A percentile compares a stretch with the other conserved stretches of the same genome.
These are phyloP conservation scores for Apiosordaria backusii DNA, from an alignment of 495 filamentous ascomycete species.

Conservation along the genomic window DNA sequence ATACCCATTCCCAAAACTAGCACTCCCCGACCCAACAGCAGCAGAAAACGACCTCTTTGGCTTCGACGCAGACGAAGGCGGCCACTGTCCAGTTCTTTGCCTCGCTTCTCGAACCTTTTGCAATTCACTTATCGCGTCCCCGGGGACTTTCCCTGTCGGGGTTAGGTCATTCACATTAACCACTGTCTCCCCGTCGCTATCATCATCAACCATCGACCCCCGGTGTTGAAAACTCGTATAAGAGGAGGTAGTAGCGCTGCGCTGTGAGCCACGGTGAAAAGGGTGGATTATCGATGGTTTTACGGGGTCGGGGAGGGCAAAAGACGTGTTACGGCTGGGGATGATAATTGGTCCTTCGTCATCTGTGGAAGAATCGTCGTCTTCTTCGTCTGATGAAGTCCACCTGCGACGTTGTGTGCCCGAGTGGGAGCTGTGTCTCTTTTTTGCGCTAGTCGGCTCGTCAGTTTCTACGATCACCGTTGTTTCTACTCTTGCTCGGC, in stretches of 20 bases:
- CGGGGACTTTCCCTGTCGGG: slow-evolving; percentile 29
- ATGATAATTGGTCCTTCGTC: slow-evolving; percentile 65
- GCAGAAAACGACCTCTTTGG: slow-evolving; percentile 15
- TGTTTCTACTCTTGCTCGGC: slow-evolving; percentile 68
- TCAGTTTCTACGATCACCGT: slow-evolving; percentile 52
- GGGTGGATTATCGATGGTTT: slow-evolving; percentile 47
- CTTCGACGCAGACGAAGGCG: slow-evolving; percentile 41
- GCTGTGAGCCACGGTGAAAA: slow-evolving; percentile 49
- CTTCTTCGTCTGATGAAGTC: slow-evolving; percentile 43
- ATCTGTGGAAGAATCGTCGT: slow-evolving; percentile 53
- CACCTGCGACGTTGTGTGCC: slow-evolving; percentile 24
- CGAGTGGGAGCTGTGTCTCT: slow-evolving; percentile 29
- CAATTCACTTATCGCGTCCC: slow-evolving; percentile 58
- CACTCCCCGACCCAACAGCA: neutral
- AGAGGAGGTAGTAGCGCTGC: slow-evolving; percentile 37
- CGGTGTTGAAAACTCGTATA: slow-evolving; percentile 32
- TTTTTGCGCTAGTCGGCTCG: slow-evolving; percentile 26
- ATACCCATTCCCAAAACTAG: neutral
- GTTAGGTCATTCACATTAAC: slow-evolving; percentile 44
- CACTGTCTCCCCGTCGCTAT: slow-evolving; percentile 58
- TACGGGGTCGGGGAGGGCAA: slow-evolving; percentile 53
- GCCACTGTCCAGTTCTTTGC: slow-evolving; percentile 55
- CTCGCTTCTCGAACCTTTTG: slow-evolving; percentile 68
- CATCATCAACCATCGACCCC: slow-evolving; percentile 33
- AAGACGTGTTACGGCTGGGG: slow-evolving; percentile 60